Percentiles rank a stretch among this genome's conserved stretches.
These are phyloP conservation scores for Serpula lacrymans DNA, from an alignment of 768 basidiomycete species.

Conservation along the genomic window DNA sequence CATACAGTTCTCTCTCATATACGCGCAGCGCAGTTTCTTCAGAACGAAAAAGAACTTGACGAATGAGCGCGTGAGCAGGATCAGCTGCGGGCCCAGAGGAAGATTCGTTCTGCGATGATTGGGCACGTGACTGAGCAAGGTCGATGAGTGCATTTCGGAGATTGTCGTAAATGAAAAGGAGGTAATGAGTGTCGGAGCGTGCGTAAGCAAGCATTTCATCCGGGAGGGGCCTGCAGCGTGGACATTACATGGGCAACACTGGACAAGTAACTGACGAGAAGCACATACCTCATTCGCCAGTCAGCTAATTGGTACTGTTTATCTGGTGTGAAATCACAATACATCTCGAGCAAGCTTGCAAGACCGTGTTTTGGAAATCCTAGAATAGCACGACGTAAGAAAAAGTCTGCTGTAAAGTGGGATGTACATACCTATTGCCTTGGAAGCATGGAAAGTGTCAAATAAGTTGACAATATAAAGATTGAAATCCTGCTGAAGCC, in stretches of 20 bases:
- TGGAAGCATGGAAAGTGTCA: constrained; percentile 95
- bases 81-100: constrained; percentile 27
- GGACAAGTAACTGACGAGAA: neutral
- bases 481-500: constrained; percentile 96
- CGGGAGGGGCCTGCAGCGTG: constrained; percentile 62
- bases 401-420: constrained; percentile 2
- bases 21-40: constrained; percentile 71
- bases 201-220: constrained; percentile 91
- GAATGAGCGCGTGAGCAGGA: constrained; percentile 43
- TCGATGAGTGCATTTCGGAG: constrained; percentile 86
- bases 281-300: constrained; percentile 82
- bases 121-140: constrained; percentile 41
- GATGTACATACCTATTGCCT: constrained; percentile 56
- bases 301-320: constrained; percentile 97
- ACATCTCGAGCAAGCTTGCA: constrained; percentile 80
- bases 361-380: constrained; percentile 85
- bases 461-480: constrained; percentile 95
- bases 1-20: constrained; percentile 70
- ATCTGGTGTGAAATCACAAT: constrained; percentile 87
- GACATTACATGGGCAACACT: neutral
- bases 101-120: constrained; percentile 21
- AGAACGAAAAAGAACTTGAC: constrained; percentile 67
- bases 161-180: constrained; percentile 89
- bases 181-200: constrained; percentile 93
- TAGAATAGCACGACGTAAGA: constrained; percentile 20